Base-by-base conservation (phyloP, 139 green algal species). In the Nannochloris sp. region DNA sequence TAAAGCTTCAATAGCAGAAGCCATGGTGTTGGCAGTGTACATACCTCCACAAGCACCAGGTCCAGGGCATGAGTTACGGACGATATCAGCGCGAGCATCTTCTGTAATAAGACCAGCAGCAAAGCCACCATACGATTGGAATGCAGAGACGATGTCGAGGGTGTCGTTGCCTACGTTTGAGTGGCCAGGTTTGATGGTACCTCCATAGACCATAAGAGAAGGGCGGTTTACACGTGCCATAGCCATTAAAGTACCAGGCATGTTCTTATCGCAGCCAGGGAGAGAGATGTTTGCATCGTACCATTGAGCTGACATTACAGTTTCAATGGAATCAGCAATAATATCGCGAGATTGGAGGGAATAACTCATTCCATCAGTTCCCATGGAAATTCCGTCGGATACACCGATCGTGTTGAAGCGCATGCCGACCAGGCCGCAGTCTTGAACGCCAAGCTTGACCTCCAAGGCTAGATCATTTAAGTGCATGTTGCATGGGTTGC, bases 1-100 rank as follows among this genome's bases (percentile, higher is more conserved):
- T 60, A 99, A 64, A 0, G 94, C 88, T 83, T 99, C 93, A 37
- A 97, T 96, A 46, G 85, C 84, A n/a, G 61, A 87, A 14, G 94
- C 87, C 94, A 98, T 99, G 33, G 94, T 99, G 84, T 99, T 99
- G 71, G 94, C 94, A 27, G 94, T 99, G 87, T 98, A 98, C 93
- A 98, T 98, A 68, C 90, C 90, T 15, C 79, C 82, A 61, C 82
- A 89, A 0, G 82, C 82, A 32, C 79, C 90, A 9, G 90, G 78
- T 31, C 92, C 92, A 4, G 92, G 92, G 80, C 92, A 98, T 1
- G 88, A 77, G 73, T 96, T 86, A 53, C 86, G 81, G 60, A 97
- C 87, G 45, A 97, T 90, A 77, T 97, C 89, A 14, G 73, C 72
- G 8, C 94, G 83, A 76, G 92, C 48, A 42, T 89, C 80, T 74